A percentile compares a stretch with the other conserved stretches of the same genome.
These are phyloP conservation scores for Boletus rubescentipes DNA, from an alignment of 768 basidiomycete species.

Conservation along the genomic window DNA sequence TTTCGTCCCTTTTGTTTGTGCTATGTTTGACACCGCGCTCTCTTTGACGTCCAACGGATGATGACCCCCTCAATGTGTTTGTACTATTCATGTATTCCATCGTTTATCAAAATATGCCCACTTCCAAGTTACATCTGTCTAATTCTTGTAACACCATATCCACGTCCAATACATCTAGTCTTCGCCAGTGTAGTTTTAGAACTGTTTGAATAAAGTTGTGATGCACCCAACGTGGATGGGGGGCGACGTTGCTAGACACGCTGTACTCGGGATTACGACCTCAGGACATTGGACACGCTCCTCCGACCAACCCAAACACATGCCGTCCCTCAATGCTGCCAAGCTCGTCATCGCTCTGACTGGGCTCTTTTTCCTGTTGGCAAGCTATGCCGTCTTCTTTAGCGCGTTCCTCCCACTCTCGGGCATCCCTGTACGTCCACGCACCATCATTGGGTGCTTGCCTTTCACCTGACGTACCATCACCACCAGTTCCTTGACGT, in stretches of 20 bases:
- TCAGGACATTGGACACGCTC: conserved; percentile 13
- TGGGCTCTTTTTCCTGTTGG: conserved; percentile 52
- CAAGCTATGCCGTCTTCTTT: conserved; percentile 63
- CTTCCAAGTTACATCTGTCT: conserved; percentile 24
- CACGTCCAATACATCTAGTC: conserved; percentile 19
- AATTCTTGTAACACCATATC: conserved; percentile 32
- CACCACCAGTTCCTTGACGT: conserved; percentile 55
- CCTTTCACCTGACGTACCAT: conserved; percentile 21
- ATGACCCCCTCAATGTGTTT: conserved; percentile 18
- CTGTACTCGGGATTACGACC: conserved; percentile 30
- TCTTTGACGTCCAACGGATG: conserved; percentile 23
- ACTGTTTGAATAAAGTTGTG: conserved; percentile 20
- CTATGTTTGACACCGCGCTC: conserved; percentile 16
- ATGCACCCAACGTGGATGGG: conserved; percentile 4
- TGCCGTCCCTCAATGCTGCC: conserved; percentile 38
- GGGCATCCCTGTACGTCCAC: conserved; percentile 47
- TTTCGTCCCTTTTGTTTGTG: neutral
- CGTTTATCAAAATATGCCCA: conserved; percentile 24
- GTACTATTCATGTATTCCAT: conserved; percentile 29
- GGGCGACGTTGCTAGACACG: conserved; percentile 17
- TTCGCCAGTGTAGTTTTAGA: conserved; percentile 32
- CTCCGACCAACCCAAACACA: conserved; percentile 22
- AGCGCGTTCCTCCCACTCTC: conserved; percentile 60
- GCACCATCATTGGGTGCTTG: neutral
- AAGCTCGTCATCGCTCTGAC: conserved; percentile 49